Evolutionary conservation across 2,329 filamentous ascomycete species (phyloP).

Genomic region (Orbilia javanica): DNA sequence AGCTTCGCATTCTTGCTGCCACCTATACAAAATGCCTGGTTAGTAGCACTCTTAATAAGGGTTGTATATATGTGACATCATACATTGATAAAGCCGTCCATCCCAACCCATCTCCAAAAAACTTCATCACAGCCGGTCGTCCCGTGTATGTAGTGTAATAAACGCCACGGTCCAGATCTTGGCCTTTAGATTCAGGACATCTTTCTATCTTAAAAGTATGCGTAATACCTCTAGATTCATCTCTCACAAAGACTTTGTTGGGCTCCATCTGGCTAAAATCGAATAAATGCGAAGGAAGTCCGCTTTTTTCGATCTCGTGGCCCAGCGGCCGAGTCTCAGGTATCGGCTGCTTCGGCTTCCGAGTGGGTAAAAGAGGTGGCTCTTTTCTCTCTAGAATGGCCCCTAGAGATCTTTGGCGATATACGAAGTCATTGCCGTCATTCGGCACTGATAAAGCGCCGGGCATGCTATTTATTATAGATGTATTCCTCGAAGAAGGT

Average conservation of each 20-base stretch:
- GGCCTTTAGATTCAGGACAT: slow-evolving; percentile 6
- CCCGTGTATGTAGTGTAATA: slow-evolving; percentile 45
- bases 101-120: slow-evolving; percentile 49
- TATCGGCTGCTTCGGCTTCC: neutral
- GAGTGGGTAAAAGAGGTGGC: neutral
- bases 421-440: neutral
- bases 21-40: slow-evolving; percentile 6
- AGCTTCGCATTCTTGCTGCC: slow-evolving; percentile 49
- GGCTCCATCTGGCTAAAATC: slow-evolving; percentile 23
- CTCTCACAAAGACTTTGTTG: slow-evolving; percentile 39
- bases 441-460: neutral
- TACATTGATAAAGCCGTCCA: slow-evolving; percentile 34
- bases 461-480: neutral
- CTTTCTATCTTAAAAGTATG: slow-evolving; percentile 33
- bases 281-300: slow-evolving; percentile 35
- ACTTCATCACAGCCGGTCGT: slow-evolving; percentile 31
- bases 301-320: slow-evolving; percentile 42
- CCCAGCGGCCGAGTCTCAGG: slow-evolving; percentile 34
- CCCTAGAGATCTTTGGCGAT: slow-evolving; percentile 3
- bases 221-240: slow-evolving; percentile 29
- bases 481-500: neutral
- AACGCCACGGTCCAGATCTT: slow-evolving; percentile 21
- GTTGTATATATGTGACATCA: neutral
- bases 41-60: neutral
- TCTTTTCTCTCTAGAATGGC: slow-evolving; percentile 13